Evolutionary conservation across 2,329 filamentous ascomycete genomes (phyloP).

Genomic region (Alternaria panax): DNA sequence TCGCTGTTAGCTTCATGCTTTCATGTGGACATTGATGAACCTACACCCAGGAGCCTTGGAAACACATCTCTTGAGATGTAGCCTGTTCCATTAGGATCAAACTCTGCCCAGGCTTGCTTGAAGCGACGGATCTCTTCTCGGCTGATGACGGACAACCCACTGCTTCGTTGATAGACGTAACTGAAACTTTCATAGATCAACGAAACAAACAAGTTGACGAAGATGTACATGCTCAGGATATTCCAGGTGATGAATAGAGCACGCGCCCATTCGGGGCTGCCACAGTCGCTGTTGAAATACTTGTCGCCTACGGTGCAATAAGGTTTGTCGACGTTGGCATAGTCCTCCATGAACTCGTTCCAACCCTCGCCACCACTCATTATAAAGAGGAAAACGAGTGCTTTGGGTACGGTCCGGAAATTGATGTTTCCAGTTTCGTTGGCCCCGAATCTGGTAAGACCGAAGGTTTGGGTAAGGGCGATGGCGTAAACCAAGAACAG

Average conservation of each 20-base stretch:
- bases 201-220: constrained; percentile 96
- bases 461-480: constrained; percentile 93
- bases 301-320: constrained; percentile 75
- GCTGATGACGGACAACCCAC: constrained; percentile 87
- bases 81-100: constrained; percentile 88
- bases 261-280: constrained; percentile 86
- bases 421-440: constrained; percentile 82
- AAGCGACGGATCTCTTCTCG: constrained; percentile 94
- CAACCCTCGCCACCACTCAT: constrained; percentile 95
- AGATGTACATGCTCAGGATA: constrained; percentile 99
- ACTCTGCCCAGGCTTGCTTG: constrained; percentile 97
- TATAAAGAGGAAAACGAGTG: constrained; percentile 89
- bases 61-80: constrained; percentile 92
- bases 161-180: constrained; percentile 97
- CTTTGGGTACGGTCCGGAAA: constrained; percentile 91
- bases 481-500: constrained; percentile 97
- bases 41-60: constrained; percentile 80
- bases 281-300: constrained; percentile 92
- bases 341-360: constrained; percentile 98
- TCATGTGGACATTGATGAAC: constrained; percentile 28
- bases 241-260: constrained; percentile 96
- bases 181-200: constrained; percentile 99
- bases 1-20: constrained; percentile 14
- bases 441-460: constrained; percentile 83
- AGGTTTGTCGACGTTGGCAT: constrained; percentile 78